phyloP scores from a whole-genome alignment of 306 rosid genomes.

The Notholithocarpus densiflorus region DNA sequence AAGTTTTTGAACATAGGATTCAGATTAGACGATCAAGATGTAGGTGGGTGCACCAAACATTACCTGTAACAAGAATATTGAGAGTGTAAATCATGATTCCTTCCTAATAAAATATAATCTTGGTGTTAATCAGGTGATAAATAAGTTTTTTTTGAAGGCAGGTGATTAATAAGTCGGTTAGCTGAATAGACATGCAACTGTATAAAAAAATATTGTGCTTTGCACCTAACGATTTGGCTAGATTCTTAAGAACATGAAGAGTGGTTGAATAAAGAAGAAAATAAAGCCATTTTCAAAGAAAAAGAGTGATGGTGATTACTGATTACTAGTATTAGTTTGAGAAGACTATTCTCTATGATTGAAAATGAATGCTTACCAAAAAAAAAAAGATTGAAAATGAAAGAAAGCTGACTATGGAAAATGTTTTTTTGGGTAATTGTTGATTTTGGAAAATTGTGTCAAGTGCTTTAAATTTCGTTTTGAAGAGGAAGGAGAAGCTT shows the following conservation, averaged over 20 bases:
- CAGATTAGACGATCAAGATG: no score
- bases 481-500: no score
- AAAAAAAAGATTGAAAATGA: conserved; percentile 1
- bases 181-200: background rate
- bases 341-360: background rate
- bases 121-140: background rate
- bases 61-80: no score
- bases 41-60: no score
- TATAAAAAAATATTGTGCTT: no score
- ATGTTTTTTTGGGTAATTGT: background rate
- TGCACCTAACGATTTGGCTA: conserved; percentile 7
- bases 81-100: no score
- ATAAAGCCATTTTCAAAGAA: background rate
- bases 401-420: background rate
- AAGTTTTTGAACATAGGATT: no score
- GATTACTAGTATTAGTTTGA: background rate
- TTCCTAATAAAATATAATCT: background rate
- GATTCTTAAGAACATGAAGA: background rate
- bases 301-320: background rate
- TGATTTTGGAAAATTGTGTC: no score
- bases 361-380: no score
- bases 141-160: background rate
- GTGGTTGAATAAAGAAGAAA: conserved; percentile 12
- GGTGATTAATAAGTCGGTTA: background rate
- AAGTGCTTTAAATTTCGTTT: no score